A percentile compares a stretch with the other conserved stretches of the same genome.
These are phyloP conservation scores for Kazachstania africana DNA, from an alignment of 805 yeast species.

Conservation along the genomic window DNA sequence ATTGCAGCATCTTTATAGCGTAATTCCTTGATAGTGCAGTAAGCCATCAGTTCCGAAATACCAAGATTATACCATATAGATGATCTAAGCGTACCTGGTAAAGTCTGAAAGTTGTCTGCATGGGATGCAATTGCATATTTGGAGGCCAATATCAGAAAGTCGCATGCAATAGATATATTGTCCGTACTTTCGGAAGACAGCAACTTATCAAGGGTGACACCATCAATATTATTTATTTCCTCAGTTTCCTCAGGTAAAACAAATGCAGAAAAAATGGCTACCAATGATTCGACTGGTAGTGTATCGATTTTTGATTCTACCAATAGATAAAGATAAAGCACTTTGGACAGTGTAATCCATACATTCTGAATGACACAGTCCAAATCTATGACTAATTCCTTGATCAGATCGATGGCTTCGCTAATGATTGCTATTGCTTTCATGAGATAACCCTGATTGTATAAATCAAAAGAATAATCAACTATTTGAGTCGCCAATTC, in stretches of 20 bases:
- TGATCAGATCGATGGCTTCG: slow-evolving; percentile 31
- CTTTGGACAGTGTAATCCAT: slow-evolving; percentile 58
- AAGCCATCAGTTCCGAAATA: slow-evolving; percentile 42
- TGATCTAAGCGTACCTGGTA: slow-evolving; percentile 40
- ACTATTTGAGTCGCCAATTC: slow-evolving; percentile 48
- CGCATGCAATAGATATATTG: slow-evolving; percentile 27
- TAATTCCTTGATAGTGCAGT: slow-evolving; percentile 19
- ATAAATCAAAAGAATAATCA: slow-evolving; percentile 39
- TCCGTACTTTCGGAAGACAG: slow-evolving; percentile 16
- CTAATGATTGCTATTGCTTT: slow-evolving; percentile 43
- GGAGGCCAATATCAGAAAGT: slow-evolving; percentile 35
- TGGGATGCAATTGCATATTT: slow-evolving; percentile 31
- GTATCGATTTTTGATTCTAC: slow-evolving; percentile 42
- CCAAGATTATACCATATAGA: slow-evolving; percentile 62
- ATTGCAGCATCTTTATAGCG: slow-evolving; percentile 42
- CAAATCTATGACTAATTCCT: slow-evolving; percentile 9
- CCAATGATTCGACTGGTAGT: slow-evolving; percentile 37
- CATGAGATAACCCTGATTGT: slow-evolving; percentile 52
- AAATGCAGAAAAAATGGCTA: slow-evolving; percentile 18
- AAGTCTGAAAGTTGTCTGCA: slow-evolving; percentile 3
- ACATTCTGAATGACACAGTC: slow-evolving; percentile 33
- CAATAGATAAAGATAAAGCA: slow-evolving; percentile 39
- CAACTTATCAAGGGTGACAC: slow-evolving; percentile 8
- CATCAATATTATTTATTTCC: slow-evolving; percentile 21
- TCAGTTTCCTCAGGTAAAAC: slow-evolving; percentile 4